These are phyloP conservation scores for Plasmodium gaboni DNA, from an alignment of 169 alveolate genomes.

Conservation along the genomic window DNA sequence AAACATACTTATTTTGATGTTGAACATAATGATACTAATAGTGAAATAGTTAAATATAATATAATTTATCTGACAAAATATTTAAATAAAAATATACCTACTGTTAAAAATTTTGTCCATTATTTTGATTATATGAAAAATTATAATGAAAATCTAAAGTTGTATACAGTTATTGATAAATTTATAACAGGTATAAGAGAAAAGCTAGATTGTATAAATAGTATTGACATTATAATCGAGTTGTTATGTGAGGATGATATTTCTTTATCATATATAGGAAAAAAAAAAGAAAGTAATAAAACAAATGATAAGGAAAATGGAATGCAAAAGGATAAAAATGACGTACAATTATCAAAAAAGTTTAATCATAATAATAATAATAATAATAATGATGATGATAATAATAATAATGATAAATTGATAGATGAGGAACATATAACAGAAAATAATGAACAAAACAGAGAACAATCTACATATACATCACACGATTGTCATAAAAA, in stretches of 20 bases:
- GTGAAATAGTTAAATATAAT: slow-evolving; percentile 63
- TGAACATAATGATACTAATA: slow-evolving; percentile 47
- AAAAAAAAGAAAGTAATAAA: background rate
- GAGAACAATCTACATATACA: too few relatives aligned
- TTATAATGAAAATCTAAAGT: slow-evolving; percentile 67
- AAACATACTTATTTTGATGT: slow-evolving; percentile 60
- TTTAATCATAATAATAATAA: background rate
- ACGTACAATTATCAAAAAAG: background rate
- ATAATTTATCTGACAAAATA: slow-evolving; percentile 55
- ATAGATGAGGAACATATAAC: background rate
- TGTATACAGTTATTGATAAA: slow-evolving; percentile 66
- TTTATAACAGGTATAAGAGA: slow-evolving; percentile 62
- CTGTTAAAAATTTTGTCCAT: slow-evolving; percentile 76
- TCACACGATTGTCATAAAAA: background rate
- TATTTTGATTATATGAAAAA: slow-evolving; percentile 73
- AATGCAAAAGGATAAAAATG: background rate
- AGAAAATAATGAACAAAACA: background rate
- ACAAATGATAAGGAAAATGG: background rate
- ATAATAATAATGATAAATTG: background rate
- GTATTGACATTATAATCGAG: slow-evolving; percentile 43
- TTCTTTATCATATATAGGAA: background rate
- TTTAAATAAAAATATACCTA: slow-evolving; percentile 64
- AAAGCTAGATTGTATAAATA: slow-evolving; percentile 43
- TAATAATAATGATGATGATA: too few relatives aligned
- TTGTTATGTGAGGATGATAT: slow-evolving; percentile 50